These are phyloP conservation scores for Aspergillus fischeri DNA, from an alignment of 2,329 filamentous ascomycete species.

Conservation along the genomic window DNA sequence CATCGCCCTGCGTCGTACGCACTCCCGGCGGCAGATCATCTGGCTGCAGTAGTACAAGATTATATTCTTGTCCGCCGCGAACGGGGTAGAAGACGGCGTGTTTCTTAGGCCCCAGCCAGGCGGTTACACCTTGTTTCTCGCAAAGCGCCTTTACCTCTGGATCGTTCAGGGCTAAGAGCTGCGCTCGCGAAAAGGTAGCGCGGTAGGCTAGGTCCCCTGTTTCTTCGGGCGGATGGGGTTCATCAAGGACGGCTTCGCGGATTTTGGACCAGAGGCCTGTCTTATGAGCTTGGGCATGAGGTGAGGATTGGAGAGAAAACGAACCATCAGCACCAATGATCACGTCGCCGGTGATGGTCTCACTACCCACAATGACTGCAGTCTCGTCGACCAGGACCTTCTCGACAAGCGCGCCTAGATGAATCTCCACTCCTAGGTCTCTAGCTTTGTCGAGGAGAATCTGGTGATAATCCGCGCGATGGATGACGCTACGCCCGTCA, in stretches of 20 bases:
- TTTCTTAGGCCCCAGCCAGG: conserved; percentile 59
- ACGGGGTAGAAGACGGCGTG: conserved; percentile 62
- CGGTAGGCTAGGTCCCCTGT: conserved; percentile 63
- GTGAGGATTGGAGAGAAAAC: background rate
- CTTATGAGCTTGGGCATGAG: background rate
- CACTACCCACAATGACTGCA: conserved; percentile 3
- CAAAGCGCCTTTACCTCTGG: conserved; percentile 38
- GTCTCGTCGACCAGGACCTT: conserved; percentile 4
- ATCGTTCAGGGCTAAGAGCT: conserved; percentile 48
- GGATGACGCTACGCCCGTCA: conserved; percentile 14
- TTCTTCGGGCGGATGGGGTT: conserved; percentile 44
- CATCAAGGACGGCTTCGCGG: conserved; percentile 28
- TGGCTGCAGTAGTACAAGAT: conserved; percentile 60
- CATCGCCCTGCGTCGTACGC: conserved; percentile 45
- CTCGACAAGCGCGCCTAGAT: conserved; percentile 3
- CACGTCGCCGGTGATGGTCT: conserved; percentile 12
- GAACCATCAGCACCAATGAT: conserved; percentile 18
- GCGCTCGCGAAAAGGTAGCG: conserved; percentile 47
- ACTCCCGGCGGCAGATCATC: conserved; percentile 39
- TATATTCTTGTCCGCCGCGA: conserved; percentile 55
- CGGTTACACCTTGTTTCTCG: conserved; percentile 46
- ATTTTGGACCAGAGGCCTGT: conserved; percentile 15
- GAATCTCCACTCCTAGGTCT: conserved; percentile 9
- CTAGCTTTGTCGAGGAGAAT: conserved; percentile 15
- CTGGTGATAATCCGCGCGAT: conserved; percentile 16